These are phyloP conservation scores for Tolypocladium album DNA, from an alignment of 2,329 filamentous ascomycete species.

Conservation along the genomic window DNA sequence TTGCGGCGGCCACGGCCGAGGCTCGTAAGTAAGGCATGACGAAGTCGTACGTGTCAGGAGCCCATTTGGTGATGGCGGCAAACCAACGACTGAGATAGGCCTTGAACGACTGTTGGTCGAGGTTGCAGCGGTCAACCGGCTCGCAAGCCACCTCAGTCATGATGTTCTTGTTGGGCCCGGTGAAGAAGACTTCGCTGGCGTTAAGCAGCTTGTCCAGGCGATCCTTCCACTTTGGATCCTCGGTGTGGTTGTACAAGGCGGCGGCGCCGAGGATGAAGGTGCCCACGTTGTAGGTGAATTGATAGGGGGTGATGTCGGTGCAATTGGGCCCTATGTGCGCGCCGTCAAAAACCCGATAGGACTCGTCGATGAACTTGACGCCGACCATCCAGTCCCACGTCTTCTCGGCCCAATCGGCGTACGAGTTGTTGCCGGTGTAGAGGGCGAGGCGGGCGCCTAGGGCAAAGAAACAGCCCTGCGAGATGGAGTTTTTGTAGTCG, in stretches of 20 bases:
- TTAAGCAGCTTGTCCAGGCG: constrained; percentile 46
- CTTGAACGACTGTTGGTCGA: constrained; percentile 54
- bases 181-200: constrained; percentile 44
- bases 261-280: constrained; percentile 55
- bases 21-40: constrained; percentile 43
- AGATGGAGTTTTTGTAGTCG: constrained; percentile 62
- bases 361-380: constrained; percentile 46
- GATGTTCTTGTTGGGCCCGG: constrained; percentile 36
- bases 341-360: constrained; percentile 54
- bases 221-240: constrained; percentile 42
- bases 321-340: constrained; percentile 47
- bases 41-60: constrained; percentile 42
- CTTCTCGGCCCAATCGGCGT: constrained; percentile 65
- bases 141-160: constrained; percentile 61
- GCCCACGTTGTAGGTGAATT: constrained; percentile 62
- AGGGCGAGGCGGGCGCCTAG: constrained; percentile 57
- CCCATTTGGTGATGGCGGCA: constrained; percentile 51
- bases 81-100: constrained; percentile 53
- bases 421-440: constrained; percentile 69
- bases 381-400: constrained; percentile 59
- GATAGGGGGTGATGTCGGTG: constrained; percentile 44
- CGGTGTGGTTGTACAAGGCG: constrained; percentile 56
- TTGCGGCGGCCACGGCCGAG: constrained; percentile 46
- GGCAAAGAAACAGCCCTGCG: constrained; percentile 52
- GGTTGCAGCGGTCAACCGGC: constrained; percentile 46